Conservation (phyloP, 371 early-diverging fungal genomes). For the Mortierella sp. region DNA sequence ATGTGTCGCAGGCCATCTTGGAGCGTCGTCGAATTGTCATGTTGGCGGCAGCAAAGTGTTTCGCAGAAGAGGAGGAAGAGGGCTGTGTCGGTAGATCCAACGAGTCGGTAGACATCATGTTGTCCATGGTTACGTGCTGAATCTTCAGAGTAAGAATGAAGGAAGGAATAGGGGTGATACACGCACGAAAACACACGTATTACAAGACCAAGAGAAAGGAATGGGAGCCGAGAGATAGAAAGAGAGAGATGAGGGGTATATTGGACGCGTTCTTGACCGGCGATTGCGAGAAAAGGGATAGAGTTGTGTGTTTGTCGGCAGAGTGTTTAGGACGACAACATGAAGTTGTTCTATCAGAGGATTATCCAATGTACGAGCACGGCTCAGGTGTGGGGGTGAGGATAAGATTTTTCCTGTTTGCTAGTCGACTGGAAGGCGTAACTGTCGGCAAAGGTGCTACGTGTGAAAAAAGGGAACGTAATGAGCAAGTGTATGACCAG, state of each 20-base stretch:
- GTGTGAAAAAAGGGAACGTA: neutral
- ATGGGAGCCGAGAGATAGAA: neutral
- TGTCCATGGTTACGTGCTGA: neutral
- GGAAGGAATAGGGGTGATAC: neutral
- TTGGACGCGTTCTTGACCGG: too few relatives aligned
- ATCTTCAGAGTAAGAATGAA: neutral
- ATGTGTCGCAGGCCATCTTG: slow-evolving; percentile 54
- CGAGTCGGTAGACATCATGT: neutral
- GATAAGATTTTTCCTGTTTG: neutral
- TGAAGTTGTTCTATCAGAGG: neutral
- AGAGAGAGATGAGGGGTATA: neutral
- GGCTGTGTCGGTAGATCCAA: neutral
- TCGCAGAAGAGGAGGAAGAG: slow-evolving; percentile 8
- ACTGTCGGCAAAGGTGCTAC: neutral
- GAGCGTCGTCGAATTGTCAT: slow-evolving; percentile 31
- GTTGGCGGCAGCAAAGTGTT: neutral
- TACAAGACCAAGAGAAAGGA: neutral
- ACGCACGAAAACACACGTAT: neutral
- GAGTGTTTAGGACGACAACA: neutral
- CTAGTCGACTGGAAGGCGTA: neutral
- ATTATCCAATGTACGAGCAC: neutral
- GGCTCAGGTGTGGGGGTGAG: neutral
- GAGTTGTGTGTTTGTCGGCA: neutral
- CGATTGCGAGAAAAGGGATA: neutral
- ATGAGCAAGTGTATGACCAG: neutral